phyloP scores from a whole-genome alignment of 805 yeast genomes.

The Hyphopichia homilentoma region DNA sequence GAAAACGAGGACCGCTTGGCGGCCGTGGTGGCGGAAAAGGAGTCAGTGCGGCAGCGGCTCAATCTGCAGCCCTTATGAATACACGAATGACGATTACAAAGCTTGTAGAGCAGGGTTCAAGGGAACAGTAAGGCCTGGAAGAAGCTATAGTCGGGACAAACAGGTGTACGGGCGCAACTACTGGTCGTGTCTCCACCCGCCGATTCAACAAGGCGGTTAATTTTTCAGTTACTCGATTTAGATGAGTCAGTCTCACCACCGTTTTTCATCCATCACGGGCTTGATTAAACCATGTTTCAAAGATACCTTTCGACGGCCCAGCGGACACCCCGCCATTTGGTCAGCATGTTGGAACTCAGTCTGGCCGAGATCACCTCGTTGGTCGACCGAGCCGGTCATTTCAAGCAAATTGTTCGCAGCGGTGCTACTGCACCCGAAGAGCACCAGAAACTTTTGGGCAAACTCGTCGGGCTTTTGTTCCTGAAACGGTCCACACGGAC shows the following conservation, averaged over 20 bases:
- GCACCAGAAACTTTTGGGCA: conserved; percentile 65
- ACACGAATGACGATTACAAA: too few relatives aligned
- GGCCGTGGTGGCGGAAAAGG: conserved; percentile 1
- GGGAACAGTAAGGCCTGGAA: not conserved
- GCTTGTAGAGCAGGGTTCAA: not conserved
- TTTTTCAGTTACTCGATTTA: conserved; percentile 12
- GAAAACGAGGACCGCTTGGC: not conserved
- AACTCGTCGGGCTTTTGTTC: conserved; percentile 78
- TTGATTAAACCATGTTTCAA: conserved; percentile 3
- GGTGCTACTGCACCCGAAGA: conserved; percentile 31
- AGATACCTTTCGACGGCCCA: conserved; percentile 8
- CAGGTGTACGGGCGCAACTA: not conserved
- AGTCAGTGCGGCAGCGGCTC: conserved; percentile 1
- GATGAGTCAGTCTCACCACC: conserved; percentile 14
- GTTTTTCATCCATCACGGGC: conserved; percentile 2
- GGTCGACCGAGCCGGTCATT: conserved; percentile 68
- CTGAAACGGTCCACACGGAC: conserved; percentile 94
- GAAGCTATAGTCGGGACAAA: too few relatives aligned
- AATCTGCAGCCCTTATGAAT: too few relatives aligned
- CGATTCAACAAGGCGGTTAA: conserved; percentile 18
- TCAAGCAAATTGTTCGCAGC: conserved; percentile 54
- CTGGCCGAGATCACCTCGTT: conserved; percentile 67
- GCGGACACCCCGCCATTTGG: conserved; percentile 54
- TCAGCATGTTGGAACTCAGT: conserved; percentile 75
- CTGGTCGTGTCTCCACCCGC: conserved; percentile 1